Conservation (phyloP, 768 basidiomycete species). For the Hydnum rufescens region DNA sequence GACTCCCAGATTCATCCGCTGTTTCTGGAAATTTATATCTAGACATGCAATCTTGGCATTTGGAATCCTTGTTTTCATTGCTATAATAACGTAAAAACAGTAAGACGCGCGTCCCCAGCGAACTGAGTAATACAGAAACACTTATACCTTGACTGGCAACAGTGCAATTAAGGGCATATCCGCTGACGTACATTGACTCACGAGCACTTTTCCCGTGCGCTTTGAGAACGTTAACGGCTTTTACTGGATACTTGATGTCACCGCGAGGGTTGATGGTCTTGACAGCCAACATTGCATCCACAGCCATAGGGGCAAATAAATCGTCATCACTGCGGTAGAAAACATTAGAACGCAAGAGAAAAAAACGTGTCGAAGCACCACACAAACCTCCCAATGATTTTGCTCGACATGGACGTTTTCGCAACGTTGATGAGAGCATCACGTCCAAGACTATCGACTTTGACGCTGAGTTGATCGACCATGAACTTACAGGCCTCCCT, state of each 20-base stretch:
- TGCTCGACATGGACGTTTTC: constrained; percentile 97
- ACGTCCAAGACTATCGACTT: constrained; percentile 77
- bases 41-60: constrained; percentile 96
- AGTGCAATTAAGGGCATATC: constrained; percentile 96
- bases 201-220: constrained; percentile 91
- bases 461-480: constrained; percentile 91
- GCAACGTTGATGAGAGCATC: constrained; percentile 90
- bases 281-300: constrained; percentile 96
- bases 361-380: neutral
- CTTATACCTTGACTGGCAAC: constrained; percentile 87
- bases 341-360: neutral
- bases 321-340: constrained; percentile 62
- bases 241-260: constrained; percentile 96
- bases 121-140: neutral
- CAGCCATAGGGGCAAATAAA: constrained; percentile 94
- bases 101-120: neutral
- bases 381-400: constrained; percentile 88
- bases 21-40: constrained; percentile 92
- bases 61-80: constrained; percentile 89
- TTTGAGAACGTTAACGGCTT: constrained; percentile 95
- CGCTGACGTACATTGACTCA: constrained; percentile 86
- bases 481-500: constrained; percentile 95
- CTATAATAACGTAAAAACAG: constrained; percentile 15
- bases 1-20: constrained; percentile 93
- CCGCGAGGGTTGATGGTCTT: constrained; percentile 85